Evolutionary conservation across 164 flowering plant species (phyloP), one percentile per base, ranked within the genome.

Genomic region (Nymphaea colorata): DNA sequence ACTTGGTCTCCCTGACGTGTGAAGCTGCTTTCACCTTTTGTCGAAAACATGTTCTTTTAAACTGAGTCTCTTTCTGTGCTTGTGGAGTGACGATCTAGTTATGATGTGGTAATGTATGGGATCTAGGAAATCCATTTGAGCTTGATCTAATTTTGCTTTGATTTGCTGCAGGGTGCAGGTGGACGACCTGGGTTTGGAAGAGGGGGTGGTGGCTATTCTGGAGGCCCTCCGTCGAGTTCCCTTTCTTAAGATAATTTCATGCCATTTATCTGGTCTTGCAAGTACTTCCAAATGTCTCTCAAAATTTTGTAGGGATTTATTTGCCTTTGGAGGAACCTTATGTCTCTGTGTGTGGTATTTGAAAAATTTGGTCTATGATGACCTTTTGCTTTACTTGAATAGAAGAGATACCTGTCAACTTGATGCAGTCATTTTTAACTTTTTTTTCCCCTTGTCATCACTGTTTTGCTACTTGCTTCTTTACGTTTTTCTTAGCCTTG

Each of bases 151-250:
- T 25, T 47, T 47, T 2, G 43, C 25, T 65, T 44, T 65, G n/a
- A 11, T 10, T 3, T 43, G 18, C 12, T 44, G n/a, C 47, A 65
- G 67, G 67, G 67, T 12, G 17, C 67, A 16, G 67, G 67, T 65
- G 67, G 67, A 44, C 43, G 67, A 2, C 67, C 67, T 43, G 67
- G 44, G 55, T 65, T 65, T 65, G 67, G 67, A 43, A 42, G 67
- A 65, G 67, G 67, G 16, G 67, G 47, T 11, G 67, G 67, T 43
- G 53, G 67, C 12, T 65, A 65, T 65, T 18, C 47, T 15, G 67
- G 47, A 10, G 51, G 47, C 4, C 17, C 67, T 11, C 25, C 47
- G 4, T 65, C 67, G 4, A 42, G 47, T 10, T 14, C 44, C 4
- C 44, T 65, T 12, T 44, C 7, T 42, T 65, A 65, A 53, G 18